Percentiles rank a stretch among this genome's conserved stretches.
Conservation (phyloP, 2,329 filamentous ascomycete genomes). For the Penicillium sp. region DNA sequence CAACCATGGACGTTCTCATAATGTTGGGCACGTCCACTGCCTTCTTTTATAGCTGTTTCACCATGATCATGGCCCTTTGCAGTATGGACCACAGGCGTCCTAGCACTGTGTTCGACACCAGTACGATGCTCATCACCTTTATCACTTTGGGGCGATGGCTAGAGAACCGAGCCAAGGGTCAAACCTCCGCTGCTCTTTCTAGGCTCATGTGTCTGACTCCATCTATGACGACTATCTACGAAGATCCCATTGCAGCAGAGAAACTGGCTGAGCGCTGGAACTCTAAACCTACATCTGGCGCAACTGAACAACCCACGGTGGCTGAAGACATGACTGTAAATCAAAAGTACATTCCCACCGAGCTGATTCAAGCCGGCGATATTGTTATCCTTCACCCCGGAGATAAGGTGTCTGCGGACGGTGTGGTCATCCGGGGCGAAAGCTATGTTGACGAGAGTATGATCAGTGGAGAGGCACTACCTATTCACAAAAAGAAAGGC, state of each 20-base stretch:
- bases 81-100: constrained; percentile 76
- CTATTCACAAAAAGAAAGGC: constrained; percentile 83
- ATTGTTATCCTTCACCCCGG: constrained; percentile 90
- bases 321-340: constrained; percentile 20
- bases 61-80: constrained; percentile 79
- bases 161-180: constrained; percentile 92
- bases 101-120: constrained; percentile 92
- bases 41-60: constrained; percentile 89
- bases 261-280: constrained; percentile 81
- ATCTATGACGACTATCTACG: constrained; percentile 95
- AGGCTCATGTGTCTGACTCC: constrained; percentile 93
- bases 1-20: constrained; percentile 97
- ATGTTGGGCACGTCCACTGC: constrained; percentile 91
- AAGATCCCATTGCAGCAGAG: constrained; percentile 87
- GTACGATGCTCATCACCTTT: constrained; percentile 97
- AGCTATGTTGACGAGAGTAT: constrained; percentile 97
- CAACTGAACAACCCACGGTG: constrained; percentile 9
- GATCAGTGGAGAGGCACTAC: constrained; percentile 97
- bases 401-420: constrained; percentile 95
- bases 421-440: constrained; percentile 80
- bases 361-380: constrained; percentile 90
- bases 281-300: constrained; percentile 12
- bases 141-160: constrained; percentile 87
- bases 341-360: constrained; percentile 78
- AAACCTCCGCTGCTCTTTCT: constrained; percentile 92